These are phyloP conservation scores for Fagus sylvatica DNA, from an alignment of 306 rosid species.

Conservation along the genomic window DNA sequence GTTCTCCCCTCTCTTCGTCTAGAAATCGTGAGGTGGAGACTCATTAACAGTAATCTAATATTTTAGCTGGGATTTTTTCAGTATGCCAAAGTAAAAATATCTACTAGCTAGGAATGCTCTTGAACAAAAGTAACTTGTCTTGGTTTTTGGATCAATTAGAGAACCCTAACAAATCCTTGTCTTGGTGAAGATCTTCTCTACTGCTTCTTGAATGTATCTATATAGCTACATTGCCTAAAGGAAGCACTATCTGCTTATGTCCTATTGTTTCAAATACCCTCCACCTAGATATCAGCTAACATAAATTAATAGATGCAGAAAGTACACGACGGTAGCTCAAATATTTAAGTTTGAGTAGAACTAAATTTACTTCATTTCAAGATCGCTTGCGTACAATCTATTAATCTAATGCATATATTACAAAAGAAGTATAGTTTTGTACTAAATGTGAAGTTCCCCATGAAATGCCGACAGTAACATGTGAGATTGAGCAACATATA, in stretches of 20 bases:
- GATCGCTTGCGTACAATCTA: background rate
- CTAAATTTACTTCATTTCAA: background rate
- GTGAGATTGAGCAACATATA: slow-evolving; percentile 28
- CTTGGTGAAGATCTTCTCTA: background rate
- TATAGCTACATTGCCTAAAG: background rate
- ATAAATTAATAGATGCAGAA: background rate
- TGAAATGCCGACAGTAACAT: slow-evolving; percentile 49
- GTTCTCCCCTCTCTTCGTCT: too few species aligned
- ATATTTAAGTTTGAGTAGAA: background rate
- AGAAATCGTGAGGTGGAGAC: too few species aligned
- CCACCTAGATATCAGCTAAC: background rate
- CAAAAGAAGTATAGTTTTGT: background rate
- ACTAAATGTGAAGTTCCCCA: slow-evolving; percentile 33
- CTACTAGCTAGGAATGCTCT: too few species aligned
- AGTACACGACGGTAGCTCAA: background rate
- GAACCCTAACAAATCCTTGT: background rate
- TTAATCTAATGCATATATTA: background rate
- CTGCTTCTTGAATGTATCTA: too few species aligned
- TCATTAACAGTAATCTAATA: too few species aligned
- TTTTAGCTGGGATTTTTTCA: too few species aligned
- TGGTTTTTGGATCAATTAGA: background rate
- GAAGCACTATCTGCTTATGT: background rate
- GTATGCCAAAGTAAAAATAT: too few species aligned
- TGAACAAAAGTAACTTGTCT: background rate
- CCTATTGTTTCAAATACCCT: background rate